A percentile compares a stretch with the other conserved stretches of the same genome.
phyloP scores from a whole-genome alignment of 805 yeast species.

The Scheffersomyces lignosus region DNA sequence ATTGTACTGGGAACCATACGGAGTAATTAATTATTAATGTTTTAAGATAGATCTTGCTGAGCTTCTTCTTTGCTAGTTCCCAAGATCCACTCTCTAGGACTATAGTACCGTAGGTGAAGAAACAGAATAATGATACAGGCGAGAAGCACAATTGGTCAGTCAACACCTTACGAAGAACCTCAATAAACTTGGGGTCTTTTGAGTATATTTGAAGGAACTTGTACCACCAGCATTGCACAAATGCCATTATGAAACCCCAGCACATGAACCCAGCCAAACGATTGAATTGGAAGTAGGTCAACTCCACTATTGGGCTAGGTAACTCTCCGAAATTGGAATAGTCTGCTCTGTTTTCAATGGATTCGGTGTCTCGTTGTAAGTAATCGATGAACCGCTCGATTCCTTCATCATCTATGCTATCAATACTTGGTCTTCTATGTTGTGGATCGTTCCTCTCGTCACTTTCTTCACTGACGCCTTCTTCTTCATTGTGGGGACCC shows the following conservation, averaged over 20 bases:
- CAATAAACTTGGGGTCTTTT: constrained; percentile 79
- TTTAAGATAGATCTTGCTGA: constrained; percentile 62
- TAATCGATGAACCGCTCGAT: constrained; percentile 36
- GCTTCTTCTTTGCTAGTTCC: constrained; percentile 62
- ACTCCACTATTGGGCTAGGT: constrained; percentile 13
- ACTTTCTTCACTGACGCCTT: background rate
- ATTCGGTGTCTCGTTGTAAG: constrained; percentile 29
- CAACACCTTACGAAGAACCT: constrained; percentile 80
- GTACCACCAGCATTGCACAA: constrained; percentile 89
- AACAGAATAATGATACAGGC: constrained; percentile 77
- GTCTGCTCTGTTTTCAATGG: constrained; percentile 5
- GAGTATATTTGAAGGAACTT: constrained; percentile 77
- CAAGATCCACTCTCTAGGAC: constrained; percentile 74
- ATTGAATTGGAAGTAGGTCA: constrained; percentile 57
- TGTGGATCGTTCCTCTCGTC: background rate
- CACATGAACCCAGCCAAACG: constrained; percentile 76
- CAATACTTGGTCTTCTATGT: background rate
- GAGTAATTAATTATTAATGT: constrained; percentile 68
- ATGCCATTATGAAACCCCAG: constrained; percentile 87
- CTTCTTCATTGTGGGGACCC: background rate
- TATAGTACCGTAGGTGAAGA: constrained; percentile 81
- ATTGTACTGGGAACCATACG: constrained; percentile 84
- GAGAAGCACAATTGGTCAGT: constrained; percentile 90
- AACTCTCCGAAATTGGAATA: constrained; percentile 3
- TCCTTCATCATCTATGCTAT: constrained; percentile 26